Conservation (phyloP, 1,139 yeast genomes). For the Geotrichum citri-aurantii region DNA sequence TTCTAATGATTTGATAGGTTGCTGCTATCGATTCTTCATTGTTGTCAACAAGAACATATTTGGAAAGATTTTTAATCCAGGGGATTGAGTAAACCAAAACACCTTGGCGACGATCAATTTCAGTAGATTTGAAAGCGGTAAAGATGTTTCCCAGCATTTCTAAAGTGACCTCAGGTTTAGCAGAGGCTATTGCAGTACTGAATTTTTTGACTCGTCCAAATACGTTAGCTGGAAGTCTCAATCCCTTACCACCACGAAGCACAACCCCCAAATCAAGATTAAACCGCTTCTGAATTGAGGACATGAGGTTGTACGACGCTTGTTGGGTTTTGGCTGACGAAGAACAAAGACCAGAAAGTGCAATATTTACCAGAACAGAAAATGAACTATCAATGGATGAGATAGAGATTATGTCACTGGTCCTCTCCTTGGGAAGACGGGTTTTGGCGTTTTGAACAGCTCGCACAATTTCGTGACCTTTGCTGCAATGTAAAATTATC, state of each 20-base stretch:
- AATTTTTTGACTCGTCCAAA: slow-evolving; percentile 57
- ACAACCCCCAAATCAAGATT: slow-evolving; percentile 49
- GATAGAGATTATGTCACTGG: neutral
- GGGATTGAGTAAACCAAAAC: slow-evolving; percentile 59
- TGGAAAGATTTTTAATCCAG: slow-evolving; percentile 70
- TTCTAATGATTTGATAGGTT: slow-evolving; percentile 56
- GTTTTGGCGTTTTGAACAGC: slow-evolving; percentile 27
- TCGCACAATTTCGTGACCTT: slow-evolving; percentile 27
- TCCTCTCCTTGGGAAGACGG: slow-evolving; percentile 19
- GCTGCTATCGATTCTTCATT: slow-evolving; percentile 51
- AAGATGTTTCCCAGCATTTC: slow-evolving; percentile 59
- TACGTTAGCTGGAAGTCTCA: slow-evolving; percentile 69
- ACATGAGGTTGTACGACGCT: slow-evolving; percentile 59
- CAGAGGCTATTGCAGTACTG: slow-evolving; percentile 51
- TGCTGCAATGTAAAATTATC: slow-evolving; percentile 20
- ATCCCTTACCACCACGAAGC: slow-evolving; percentile 52
- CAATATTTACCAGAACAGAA: slow-evolving; percentile 48
- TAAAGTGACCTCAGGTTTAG: slow-evolving; percentile 57
- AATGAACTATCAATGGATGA: slow-evolving; percentile 11
- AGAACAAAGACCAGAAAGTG: slow-evolving; percentile 62
- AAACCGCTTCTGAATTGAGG: slow-evolving; percentile 58
- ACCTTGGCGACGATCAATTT: slow-evolving; percentile 37
- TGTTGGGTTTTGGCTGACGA: slow-evolving; percentile 54
- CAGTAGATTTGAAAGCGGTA: slow-evolving; percentile 45
- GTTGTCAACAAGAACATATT: slow-evolving; percentile 38